A percentile compares a stretch with the other conserved stretches of the same genome.
Conservation (phyloP, 75 land plant genomes). For the Cunninghamia lanceolata region DNA sequence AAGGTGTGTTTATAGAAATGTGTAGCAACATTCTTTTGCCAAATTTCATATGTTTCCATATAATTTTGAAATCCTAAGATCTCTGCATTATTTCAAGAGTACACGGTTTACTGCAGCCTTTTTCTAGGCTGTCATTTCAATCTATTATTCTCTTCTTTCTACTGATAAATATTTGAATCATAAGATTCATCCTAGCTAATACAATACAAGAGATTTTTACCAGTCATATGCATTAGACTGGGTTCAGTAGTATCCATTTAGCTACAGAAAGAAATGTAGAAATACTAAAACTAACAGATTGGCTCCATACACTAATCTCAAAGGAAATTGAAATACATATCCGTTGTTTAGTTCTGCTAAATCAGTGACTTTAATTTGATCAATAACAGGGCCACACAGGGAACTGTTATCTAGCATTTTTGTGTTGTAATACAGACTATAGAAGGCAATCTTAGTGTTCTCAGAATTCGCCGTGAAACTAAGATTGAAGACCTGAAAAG, state of each 20-base stretch:
- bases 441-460: conserved; percentile 62
- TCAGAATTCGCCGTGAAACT: conserved; percentile 38
- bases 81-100: neutral
- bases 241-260: neutral
- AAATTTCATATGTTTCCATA: too few relatives aligned
- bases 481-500: conserved; percentile 26
- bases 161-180: neutral
- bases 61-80: too few relatives aligned
- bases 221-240: neutral
- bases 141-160: neutral
- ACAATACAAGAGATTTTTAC: neutral
- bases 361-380: conserved; percentile 48
- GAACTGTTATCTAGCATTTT: conserved; percentile 35
- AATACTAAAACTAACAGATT: conserved; percentile 3
- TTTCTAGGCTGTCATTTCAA: neutral
- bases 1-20: too few relatives aligned
- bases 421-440: conserved; percentile 61
- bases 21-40: too few relatives aligned
- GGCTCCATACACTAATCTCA: neutral
- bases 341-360: neutral
- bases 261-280: neutral
- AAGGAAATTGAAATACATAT: neutral
- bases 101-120: neutral
- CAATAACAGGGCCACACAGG: conserved; percentile 81
- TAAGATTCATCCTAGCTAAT: neutral